phyloP scores from a whole-genome alignment of 2,329 filamentous ascomycete species.

The Aquanectria penicillioides region DNA sequence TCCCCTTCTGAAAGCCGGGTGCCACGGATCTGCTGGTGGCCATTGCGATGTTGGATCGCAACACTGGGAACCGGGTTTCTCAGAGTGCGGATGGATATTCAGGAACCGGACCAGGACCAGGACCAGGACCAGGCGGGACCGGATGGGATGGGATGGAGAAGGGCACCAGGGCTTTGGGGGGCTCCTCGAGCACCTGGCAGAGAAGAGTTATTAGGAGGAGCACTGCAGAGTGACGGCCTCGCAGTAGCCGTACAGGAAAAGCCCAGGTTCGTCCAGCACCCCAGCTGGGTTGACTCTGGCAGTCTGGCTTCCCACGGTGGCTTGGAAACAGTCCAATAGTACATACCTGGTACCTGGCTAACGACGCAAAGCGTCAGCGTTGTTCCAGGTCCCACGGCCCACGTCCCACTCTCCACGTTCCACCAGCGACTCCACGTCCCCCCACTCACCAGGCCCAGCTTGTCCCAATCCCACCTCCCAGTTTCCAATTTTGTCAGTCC shows the following conservation, averaged over 20 bases:
- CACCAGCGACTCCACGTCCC: conserved; percentile 37
- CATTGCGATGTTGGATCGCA: conserved; percentile 23
- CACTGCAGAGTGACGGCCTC: neutral
- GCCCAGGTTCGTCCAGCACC: neutral
- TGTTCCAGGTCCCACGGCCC: conserved; percentile 25
- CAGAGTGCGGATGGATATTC: conserved; percentile 3
- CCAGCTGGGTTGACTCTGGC: neutral
- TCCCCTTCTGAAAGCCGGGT: conserved; percentile 25
- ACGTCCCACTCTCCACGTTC: conserved; percentile 37
- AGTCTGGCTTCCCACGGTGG: neutral
- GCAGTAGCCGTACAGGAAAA: neutral
- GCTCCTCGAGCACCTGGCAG: neutral
- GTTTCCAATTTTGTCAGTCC: neutral
- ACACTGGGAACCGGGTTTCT: conserved; percentile 9
- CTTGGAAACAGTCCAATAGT: conserved; percentile 12
- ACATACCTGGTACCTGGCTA: conserved; percentile 20
- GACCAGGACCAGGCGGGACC: conserved; percentile 7
- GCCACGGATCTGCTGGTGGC: conserved; percentile 28
- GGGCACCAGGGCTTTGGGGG: conserved; percentile 1
- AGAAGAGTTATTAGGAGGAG: neutral
- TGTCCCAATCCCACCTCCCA: conserved; percentile 13
- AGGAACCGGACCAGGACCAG: neutral
- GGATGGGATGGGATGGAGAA: neutral
- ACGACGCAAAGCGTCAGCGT: conserved; percentile 26
- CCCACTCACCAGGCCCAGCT: no score